phyloP scores from a whole-genome alignment of 768 basidiomycete genomes.

The Kwoniella dendrophila region DNA sequence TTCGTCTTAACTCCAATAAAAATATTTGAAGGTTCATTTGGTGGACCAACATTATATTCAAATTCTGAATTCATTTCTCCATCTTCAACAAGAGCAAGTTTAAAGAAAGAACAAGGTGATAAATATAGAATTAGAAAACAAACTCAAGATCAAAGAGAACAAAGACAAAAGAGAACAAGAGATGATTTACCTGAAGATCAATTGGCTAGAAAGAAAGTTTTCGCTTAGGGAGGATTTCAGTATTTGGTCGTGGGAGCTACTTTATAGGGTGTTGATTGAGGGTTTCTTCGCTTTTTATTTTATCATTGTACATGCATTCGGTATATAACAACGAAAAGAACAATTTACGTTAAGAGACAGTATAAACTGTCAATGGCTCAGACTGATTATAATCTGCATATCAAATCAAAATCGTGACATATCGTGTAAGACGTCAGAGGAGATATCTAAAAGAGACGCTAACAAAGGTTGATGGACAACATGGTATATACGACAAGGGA shows the following conservation, averaged over 20 bases:
- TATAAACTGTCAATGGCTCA: no score
- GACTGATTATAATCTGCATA: no score
- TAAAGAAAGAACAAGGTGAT: slow-evolving; percentile 71
- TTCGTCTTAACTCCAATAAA: slow-evolving; percentile 96
- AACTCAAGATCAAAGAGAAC: slow-evolving; percentile 67
- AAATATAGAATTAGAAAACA: slow-evolving; percentile 83
- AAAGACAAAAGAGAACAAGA: slow-evolving; percentile 67
- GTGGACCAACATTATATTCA: slow-evolving; percentile 90
- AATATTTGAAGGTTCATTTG: slow-evolving; percentile 97
- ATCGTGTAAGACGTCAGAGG: slow-evolving; percentile 8
- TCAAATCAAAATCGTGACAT: slow-evolving; percentile 7
- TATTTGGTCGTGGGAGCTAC: no score
- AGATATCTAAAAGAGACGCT: no score
- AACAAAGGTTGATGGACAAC: no score
- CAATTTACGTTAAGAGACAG: no score
- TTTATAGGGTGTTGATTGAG: not conserved
- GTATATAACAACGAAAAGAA: no score
- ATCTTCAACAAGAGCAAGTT: slow-evolving; percentile 70
- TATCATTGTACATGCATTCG: not conserved
- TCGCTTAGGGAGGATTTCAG: no score
- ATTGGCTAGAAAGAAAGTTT: slow-evolving; percentile 83
- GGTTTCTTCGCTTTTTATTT: not conserved
- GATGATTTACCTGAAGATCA: slow-evolving; percentile 68
- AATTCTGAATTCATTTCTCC: slow-evolving; percentile 97
- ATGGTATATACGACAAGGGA: no score